Conservation (phyloP, 2,329 filamentous ascomycete genomes). For the Fonsecaea nubica region DNA sequence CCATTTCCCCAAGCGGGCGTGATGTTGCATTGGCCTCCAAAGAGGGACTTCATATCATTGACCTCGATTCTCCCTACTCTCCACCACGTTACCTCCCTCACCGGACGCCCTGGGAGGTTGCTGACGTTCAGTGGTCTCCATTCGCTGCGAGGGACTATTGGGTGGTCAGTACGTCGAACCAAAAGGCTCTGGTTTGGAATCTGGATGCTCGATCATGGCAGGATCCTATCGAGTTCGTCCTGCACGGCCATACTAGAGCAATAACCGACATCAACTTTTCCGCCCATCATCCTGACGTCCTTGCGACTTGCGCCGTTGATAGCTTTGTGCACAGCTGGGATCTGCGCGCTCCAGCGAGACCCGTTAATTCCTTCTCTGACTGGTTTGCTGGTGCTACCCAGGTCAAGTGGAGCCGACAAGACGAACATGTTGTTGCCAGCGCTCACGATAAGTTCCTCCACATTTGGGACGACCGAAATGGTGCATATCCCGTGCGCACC, state of each 20-base stretch:
- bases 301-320: constrained; percentile 90
- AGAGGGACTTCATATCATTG: constrained; percentile 87
- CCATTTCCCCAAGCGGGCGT: constrained; percentile 87
- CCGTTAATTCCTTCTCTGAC: constrained; percentile 82
- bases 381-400: constrained; percentile 94
- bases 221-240: constrained; percentile 84
- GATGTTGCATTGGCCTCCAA: constrained; percentile 90
- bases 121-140: constrained; percentile 96
- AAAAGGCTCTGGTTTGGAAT: constrained; percentile 94
- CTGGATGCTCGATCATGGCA: constrained; percentile 73
- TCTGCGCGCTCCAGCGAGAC: constrained; percentile 73
- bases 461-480: constrained; percentile 87
- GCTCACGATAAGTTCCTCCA: constrained; percentile 86
- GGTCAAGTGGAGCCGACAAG: constrained; percentile 91
- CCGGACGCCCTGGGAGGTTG: constrained; percentile 90
- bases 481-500: constrained; percentile 77
- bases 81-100: constrained; percentile 84
- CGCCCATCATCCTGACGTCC: constrained; percentile 84
- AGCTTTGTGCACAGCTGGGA: constrained; percentile 95
- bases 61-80: constrained; percentile 87
- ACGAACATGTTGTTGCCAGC: constrained; percentile 85
- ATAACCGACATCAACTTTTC: constrained; percentile 98
- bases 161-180: constrained; percentile 93
- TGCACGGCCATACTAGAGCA: constrained; percentile 83
- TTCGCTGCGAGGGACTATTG: constrained; percentile 89